Evolutionary conservation across 2,329 filamentous ascomycete genomes (phyloP).

Genomic region (Alternaria angustiovoidea): DNA sequence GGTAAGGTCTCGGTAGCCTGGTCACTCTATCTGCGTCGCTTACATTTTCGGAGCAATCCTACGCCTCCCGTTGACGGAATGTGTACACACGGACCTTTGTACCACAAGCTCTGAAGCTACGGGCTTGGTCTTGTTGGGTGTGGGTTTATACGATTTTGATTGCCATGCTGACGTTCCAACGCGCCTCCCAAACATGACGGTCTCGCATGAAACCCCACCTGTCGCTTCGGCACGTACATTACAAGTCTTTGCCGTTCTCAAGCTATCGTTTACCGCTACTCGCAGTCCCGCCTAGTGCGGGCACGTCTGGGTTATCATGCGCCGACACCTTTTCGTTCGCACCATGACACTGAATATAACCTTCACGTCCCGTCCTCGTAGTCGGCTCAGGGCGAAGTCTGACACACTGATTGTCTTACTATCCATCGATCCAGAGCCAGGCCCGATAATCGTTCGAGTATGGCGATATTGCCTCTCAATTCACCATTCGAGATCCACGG

Average conservation of each 20-base stretch:
- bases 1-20: slow-evolving; percentile 1
- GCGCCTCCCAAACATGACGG: neutral
- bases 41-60: slow-evolving; percentile 12
- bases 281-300: neutral
- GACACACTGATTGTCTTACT: neutral
- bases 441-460: neutral
- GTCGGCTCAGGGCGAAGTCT: neutral
- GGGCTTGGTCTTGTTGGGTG: slow-evolving; percentile 9
- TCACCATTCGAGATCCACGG: slow-evolving; percentile 2
- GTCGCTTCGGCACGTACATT: neutral
- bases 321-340: neutral
- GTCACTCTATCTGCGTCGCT: slow-evolving; percentile 9
- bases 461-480: neutral
- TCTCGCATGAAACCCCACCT: neutral
- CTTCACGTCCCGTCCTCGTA: neutral
- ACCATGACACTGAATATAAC: neutral
- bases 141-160: slow-evolving; percentile 1
- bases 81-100: neutral
- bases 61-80: neutral
- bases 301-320: neutral
- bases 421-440: neutral
- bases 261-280: neutral
- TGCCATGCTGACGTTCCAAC: slow-evolving; percentile 1
- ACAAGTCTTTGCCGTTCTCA: neutral
- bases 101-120: slow-evolving; percentile 4